Evolutionary conservation across 257 asterid species (phyloP).

Genomic region (Solanum pennellii): DNA sequence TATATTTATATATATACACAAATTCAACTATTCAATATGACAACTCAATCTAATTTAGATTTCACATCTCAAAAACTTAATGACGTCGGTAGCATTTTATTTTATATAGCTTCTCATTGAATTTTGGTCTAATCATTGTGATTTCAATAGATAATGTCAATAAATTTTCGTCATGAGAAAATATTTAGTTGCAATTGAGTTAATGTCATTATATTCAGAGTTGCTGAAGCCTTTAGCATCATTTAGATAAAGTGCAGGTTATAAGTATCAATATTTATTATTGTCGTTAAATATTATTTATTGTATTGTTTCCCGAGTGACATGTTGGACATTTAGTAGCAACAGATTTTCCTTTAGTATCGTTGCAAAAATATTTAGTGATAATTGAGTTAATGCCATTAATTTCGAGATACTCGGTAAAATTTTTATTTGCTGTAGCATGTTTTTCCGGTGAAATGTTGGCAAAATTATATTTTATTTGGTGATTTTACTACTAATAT

Average conservation of each 20-base stretch:
- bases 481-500: neutral
- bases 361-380: too few relatives aligned
- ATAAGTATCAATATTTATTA: neutral
- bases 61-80: neutral
- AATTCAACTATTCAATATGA: neutral
- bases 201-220: too few relatives aligned
- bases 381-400: too few relatives aligned
- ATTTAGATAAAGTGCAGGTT: neutral
- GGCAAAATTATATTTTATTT: neutral
- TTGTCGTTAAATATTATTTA: too few relatives aligned
- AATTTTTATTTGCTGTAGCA: too few relatives aligned
- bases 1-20: neutral
- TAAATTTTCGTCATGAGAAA: too few relatives aligned
- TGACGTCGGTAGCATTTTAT: neutral
- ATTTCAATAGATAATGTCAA: neutral
- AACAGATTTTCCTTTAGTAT: too few relatives aligned
- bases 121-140: neutral
- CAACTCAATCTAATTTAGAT: neutral
- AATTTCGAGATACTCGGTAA: too few relatives aligned
- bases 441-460: neutral
- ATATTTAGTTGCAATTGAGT: too few relatives aligned
- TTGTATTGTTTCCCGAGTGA: neutral
- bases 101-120: neutral
- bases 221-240: too few relatives aligned
- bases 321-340: too few relatives aligned